Evolutionary conservation across 495 filamentous ascomycete species (phyloP), one percentile per base, ranked within the genome.

Genomic region (Halenospora varia): DNA sequence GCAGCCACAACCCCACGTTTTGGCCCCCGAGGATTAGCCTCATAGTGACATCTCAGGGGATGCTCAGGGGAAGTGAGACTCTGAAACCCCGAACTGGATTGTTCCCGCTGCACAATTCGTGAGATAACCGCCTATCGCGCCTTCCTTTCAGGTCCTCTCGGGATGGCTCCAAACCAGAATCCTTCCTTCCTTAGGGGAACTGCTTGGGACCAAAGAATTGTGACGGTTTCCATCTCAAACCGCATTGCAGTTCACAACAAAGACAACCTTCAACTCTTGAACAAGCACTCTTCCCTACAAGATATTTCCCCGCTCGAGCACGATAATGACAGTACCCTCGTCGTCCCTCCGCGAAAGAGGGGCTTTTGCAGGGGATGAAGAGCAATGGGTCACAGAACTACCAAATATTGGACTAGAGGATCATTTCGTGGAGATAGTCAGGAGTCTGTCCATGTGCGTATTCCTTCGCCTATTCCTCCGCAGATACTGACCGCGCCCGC

Each of bases 391-490:
- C 3, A 22, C 22, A n/a, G 29, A 50, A 25, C 48, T 57, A 19
- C 88, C 86, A 8, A 71, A 80, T 51, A 89, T 91, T 62, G 74
- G 72, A 10, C 76, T 80, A 23, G 73, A 85, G 40, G 88, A 91
- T 62, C 66, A 73, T 10, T 84, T 92, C 53, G 76, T 82, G 10
- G 77, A 80, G 48, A 73, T 90, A n/a, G 76, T 90, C 46, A 82
- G 81, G 66, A 85, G 88, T 65, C 71, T 92, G 15, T 85, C 86
- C 18, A 71, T 77, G 85, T 89, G 73, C 64, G 76, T 4, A 35
- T n/a, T n/a, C n/a, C n/a, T n/a, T n/a, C n/a, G n/a, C n/a, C n/a
- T n/a, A n/a, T n/a, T n/a, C n/a, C n/a, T n/a, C n/a, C n/a, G n/a
- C n/a, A n/a, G n/a, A n/a, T n/a, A n/a, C n/a, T n/a, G n/a, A n/a